Evolutionary conservation across 192 early-diverging fungal genomes (phyloP), one percentile per base, ranked within the genome.

Genomic region (Gonapodya sp.): DNA sequence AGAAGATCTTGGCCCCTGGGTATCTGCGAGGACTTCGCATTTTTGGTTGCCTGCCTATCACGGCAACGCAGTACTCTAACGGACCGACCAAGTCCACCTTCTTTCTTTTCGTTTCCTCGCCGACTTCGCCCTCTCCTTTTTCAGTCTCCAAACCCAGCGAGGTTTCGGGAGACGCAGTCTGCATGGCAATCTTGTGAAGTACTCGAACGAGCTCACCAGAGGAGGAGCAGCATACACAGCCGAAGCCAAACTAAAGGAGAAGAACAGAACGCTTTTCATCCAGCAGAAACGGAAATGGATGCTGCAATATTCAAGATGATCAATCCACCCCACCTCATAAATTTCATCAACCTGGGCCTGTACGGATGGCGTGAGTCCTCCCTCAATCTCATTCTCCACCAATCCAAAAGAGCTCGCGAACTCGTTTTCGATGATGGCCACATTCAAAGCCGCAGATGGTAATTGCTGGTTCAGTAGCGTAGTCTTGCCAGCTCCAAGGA

Each of bases 241-340:
- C 75, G 75, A 77, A 77, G 8, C 75, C 75, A 33, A 77, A 77
- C n/a, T n/a, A n/a, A n/a, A n/a, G n/a, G n/a, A n/a, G n/a, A n/a
- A n/a, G n/a, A n/a, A n/a, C n/a, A n/a, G n/a, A n/a, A n/a, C n/a
- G n/a, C n/a, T n/a, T n/a, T n/a, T n/a, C n/a, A n/a, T n/a, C n/a
- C n/a, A n/a, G n/a, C n/a, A n/a, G n/a, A n/a, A n/a, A n/a, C n/a
- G n/a, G n/a, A n/a, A n/a, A n/a, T n/a, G n/a, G n/a, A n/a, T n/a
- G n/a, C n/a, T n/a, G n/a, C n/a, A n/a, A n/a, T n/a, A n/a, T n/a
- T n/a, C n/a, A n/a, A n/a, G n/a, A n/a, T n/a, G n/a, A n/a, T n/a
- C n/a, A n/a, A n/a, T n/a, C n/a, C n/a, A n/a, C n/a, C n/a, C n/a
- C n/a, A n/a, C n/a, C 75, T 77, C 75, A 33, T 77, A 77, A 34